These are phyloP conservation scores for Linderina pennispora DNA, from an alignment of 192 early-diverging fungal species.

Conservation along the genomic window DNA sequence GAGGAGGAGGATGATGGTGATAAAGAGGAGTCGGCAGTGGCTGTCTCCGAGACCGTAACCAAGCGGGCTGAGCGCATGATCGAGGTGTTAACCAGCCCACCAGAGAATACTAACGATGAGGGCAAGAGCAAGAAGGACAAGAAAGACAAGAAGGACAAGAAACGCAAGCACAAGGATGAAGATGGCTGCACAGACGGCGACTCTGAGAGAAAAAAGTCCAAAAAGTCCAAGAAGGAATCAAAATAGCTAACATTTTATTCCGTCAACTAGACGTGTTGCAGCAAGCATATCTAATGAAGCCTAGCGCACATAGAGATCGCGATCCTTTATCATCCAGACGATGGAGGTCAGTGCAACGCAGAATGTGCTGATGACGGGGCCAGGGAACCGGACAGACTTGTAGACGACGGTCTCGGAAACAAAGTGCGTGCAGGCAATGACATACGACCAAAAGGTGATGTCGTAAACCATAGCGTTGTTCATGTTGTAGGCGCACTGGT, in stretches of 20 bases:
- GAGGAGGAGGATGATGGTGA: too few relatives aligned
- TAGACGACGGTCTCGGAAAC: slow-evolving; percentile 60
- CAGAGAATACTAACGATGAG: slow-evolving; percentile 4
- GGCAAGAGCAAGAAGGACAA: slow-evolving; percentile 13
- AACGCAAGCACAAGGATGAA: slow-evolving; percentile 2
- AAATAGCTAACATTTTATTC: background rate
- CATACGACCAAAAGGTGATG: slow-evolving; percentile 58
- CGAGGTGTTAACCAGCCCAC: background rate
- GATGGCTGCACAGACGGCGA: too few relatives aligned
- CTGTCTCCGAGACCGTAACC: too few relatives aligned
- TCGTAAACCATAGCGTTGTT: slow-evolving; percentile 45
- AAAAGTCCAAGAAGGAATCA: slow-evolving; percentile 9
- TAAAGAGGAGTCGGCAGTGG: too few relatives aligned
- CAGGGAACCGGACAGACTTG: slow-evolving; percentile 53
- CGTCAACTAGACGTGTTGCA: too few relatives aligned
- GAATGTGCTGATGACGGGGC: slow-evolving; percentile 60
- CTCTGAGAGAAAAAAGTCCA: slow-evolving; percentile 6
- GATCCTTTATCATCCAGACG: slow-evolving; percentile 43
- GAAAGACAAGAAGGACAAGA: slow-evolving; percentile 11
- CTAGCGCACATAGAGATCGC: slow-evolving; percentile 30
- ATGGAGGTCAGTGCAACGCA: slow-evolving; percentile 55
- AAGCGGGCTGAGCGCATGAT: too few relatives aligned
- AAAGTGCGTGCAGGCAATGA: slow-evolving; percentile 66
- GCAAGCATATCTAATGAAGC: background rate
- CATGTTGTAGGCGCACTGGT: slow-evolving; percentile 84